Evolutionary conservation across 768 basidiomycete genomes (phyloP).

Genomic region (Tricholoma matsutake): DNA sequence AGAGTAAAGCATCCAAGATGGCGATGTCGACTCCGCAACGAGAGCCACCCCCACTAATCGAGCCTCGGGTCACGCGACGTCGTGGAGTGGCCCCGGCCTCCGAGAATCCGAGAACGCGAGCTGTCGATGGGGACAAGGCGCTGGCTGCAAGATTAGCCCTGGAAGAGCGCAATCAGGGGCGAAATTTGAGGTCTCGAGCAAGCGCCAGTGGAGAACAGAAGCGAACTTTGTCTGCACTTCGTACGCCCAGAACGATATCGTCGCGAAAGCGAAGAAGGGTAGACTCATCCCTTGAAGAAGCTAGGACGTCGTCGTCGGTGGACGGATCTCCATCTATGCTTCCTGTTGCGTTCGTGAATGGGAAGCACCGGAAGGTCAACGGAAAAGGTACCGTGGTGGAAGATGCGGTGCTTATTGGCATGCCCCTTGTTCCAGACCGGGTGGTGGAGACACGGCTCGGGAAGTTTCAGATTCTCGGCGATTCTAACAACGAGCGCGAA

Average conservation of each 20-base stretch:
- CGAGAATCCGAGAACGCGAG: neutral
- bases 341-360: conserved; percentile 9
- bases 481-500: conserved; percentile 13
- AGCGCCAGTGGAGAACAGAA: conserved; percentile 5
- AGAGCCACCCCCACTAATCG: neutral
- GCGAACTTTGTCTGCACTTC: conserved; percentile 5
- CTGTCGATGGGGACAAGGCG: conserved; percentile 22
- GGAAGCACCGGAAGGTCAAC: conserved; percentile 7
- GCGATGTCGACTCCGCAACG: conserved; percentile 7
- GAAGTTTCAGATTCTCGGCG: conserved; percentile 20
- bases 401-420: neutral
- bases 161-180: conserved; percentile 23
- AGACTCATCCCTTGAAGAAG: conserved; percentile 36
- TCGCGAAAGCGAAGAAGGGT: conserved; percentile 46
- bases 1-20: conserved; percentile 8
- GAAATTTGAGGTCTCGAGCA: conserved; percentile 27
- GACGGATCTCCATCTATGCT: conserved; percentile 5
- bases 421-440: neutral
- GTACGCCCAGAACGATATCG: conserved; percentile 18
- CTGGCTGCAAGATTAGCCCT: conserved; percentile 24
- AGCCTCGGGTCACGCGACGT: conserved; percentile 1
- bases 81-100: neutral
- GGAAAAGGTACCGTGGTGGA: conserved; percentile 1
- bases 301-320: conserved; percentile 11
- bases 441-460: conserved; percentile 8